Base-by-base conservation (phyloP, 768 basidiomycete species). In the Chiua virens region DNA sequence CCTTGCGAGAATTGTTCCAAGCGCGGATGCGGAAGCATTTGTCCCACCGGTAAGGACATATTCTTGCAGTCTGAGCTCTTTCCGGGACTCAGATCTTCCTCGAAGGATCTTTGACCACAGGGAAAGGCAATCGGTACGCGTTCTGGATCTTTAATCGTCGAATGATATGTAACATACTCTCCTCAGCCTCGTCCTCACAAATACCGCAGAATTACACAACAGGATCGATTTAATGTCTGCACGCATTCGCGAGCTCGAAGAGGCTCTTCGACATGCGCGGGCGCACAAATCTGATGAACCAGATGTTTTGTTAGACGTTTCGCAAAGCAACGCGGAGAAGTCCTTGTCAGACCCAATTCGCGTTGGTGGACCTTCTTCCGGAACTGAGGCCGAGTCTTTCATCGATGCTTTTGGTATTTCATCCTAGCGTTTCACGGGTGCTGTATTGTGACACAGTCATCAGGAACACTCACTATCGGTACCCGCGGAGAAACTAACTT, bases 1-100 rank as follows among this genome's bases (percentile, higher is more conserved):
- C 88, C 88, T 11, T 91, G 88, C 69, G 84, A 85, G 68, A 89
- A 82, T 64, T 91, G 89, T 62, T 79, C 80, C 21, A 84, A 85
- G 50, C 75, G 87, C 60, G 88, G 88, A 30, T 90, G 87, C 60
- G 81, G 80, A 21, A 73, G 81, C 17, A 85, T 90, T 50, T 91
- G 88, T 68, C 88, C 88, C n/a, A 81, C 85, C 49, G 88, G 88
- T 85, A 56, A 55, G 23, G 20, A 34, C 22, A 23, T 30, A n/a
- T n/a, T n/a, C 44, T 36, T 32, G 35, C 40, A 55, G 47, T 45
- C n/a, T 25, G 34, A 14, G 32, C 45, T 37, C 9, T 27, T 34
- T 3, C 8, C 28, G 28, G 28, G 28, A 34, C 52, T 59, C 18
- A 47, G 38, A 42, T 39, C 8, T n/a, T 8, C 25, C 20, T 13